Conservation (phyloP, 1,284 basidiomycete species). For the Irpex lacteus region DNA sequence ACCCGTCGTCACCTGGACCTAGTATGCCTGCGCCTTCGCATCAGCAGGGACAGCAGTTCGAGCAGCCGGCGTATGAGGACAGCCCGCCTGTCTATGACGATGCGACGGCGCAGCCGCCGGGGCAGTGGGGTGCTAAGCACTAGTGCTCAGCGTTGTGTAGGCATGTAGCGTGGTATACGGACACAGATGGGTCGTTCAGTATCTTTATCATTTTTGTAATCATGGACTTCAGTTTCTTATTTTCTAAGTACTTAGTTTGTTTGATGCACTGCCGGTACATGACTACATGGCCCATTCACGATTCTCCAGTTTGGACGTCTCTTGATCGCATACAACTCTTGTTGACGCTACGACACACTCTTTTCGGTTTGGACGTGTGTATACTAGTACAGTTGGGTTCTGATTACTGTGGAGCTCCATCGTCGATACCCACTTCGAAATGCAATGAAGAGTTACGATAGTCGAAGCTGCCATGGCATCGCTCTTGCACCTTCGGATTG, state of each 20-base stretch:
- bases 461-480: too few relatives aligned
- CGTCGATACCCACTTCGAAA: too few relatives aligned
- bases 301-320: too few relatives aligned
- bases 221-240: not conserved
- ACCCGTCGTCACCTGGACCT: constrained; percentile 6
- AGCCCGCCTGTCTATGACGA: constrained; percentile 64
- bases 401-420: too few relatives aligned
- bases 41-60: not conserved
- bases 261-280: not conserved
- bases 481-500: too few relatives aligned
- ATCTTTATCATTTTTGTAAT: not conserved
- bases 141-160: constrained; percentile 11
- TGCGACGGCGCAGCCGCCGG: constrained; percentile 43
- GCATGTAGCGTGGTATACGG: not conserved
- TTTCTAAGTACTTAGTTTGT: not conserved
- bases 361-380: too few relatives aligned
- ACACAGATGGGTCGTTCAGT: not conserved
- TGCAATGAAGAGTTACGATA: too few relatives aligned
- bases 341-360: too few relatives aligned
- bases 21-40: constrained; percentile 16
- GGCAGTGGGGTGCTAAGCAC: constrained; percentile 48
- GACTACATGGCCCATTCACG: too few relatives aligned
- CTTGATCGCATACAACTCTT: too few relatives aligned
- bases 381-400: too few relatives aligned
- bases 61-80: constrained; percentile 40